phyloP scores from a whole-genome alignment of 768 basidiomycete species.

The Russula brevipes region DNA sequence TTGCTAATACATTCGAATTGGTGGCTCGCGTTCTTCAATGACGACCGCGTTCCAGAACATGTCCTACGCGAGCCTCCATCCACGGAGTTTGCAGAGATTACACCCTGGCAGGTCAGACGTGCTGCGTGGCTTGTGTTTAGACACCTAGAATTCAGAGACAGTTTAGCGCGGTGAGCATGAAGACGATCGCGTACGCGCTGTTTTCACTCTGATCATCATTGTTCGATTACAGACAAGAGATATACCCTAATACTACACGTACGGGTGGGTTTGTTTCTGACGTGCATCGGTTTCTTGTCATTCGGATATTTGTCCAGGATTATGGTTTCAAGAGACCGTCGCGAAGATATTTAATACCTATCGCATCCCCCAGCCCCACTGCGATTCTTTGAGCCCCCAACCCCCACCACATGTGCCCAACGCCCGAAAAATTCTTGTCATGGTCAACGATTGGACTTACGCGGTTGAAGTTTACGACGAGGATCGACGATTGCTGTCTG shows the following conservation, averaged over 20 bases:
- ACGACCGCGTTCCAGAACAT: slow-evolving; percentile 51
- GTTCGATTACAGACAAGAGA: slow-evolving; percentile 48
- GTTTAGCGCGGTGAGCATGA: slow-evolving; percentile 52
- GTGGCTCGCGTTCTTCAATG: slow-evolving; percentile 87
- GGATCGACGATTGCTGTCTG: slow-evolving; percentile 31
- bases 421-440: slow-evolving; percentile 58
- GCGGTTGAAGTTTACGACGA: slow-evolving; percentile 60
- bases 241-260: slow-evolving; percentile 65
- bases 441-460: slow-evolving; percentile 77
- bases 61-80: slow-evolving; percentile 28
- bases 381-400: slow-evolving; percentile 56
- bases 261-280: slow-evolving; percentile 44
- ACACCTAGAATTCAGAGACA: slow-evolving; percentile 65
- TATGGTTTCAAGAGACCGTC: slow-evolving; percentile 59
- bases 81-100: slow-evolving; percentile 37
- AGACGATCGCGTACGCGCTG: background rate
- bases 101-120: slow-evolving; percentile 79
- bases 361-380: slow-evolving; percentile 63
- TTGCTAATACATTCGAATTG: slow-evolving; percentile 90
- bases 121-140: slow-evolving; percentile 78
- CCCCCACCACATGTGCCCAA: slow-evolving; percentile 42
- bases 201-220: background rate
- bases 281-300: background rate
- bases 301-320: slow-evolving; percentile 31
- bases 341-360: slow-evolving; percentile 69